Evolutionary conservation across 2,329 filamentous ascomycete species (phyloP).

Genomic region (Alternaria gaisen): DNA sequence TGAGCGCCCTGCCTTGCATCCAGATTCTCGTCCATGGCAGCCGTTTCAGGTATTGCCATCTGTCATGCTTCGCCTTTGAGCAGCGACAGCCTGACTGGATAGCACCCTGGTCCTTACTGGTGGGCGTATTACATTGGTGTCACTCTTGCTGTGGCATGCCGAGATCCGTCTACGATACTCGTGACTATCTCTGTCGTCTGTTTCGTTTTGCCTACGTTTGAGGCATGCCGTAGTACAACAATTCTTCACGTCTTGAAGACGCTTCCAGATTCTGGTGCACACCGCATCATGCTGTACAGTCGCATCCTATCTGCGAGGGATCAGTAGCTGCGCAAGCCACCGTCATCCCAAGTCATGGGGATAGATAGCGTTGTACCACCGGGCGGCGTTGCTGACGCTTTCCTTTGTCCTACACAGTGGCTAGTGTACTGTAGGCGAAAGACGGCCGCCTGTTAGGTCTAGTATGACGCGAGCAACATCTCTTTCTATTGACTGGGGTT

Average conservation of each 20-base stretch:
- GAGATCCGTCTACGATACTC: slow-evolving; percentile 15
- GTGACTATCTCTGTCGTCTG: slow-evolving; percentile 22
- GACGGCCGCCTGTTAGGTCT: slow-evolving; percentile 9
- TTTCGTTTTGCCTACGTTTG: slow-evolving; percentile 18
- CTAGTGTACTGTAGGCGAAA: slow-evolving; percentile 16
- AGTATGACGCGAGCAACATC: slow-evolving; percentile 5
- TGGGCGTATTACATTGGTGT: slow-evolving; percentile 19
- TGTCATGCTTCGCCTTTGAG: slow-evolving; percentile 29
- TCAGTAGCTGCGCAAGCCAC: slow-evolving; percentile 6
- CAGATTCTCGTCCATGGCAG: slow-evolving; percentile 25
- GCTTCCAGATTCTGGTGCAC: slow-evolving; percentile 1
- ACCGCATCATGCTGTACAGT: neutral
- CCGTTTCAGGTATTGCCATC: slow-evolving; percentile 29
- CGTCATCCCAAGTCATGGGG: slow-evolving; percentile 4
- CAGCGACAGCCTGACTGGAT: slow-evolving; percentile 26
- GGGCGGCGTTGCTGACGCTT: slow-evolving; percentile 14
- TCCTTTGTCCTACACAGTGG: slow-evolving; percentile 25
- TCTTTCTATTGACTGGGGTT: slow-evolving; percentile 6
- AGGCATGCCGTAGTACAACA: slow-evolving; percentile 8
- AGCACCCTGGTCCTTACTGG: slow-evolving; percentile 5
- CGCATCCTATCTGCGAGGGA: neutral
- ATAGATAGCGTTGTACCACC: slow-evolving; percentile 10
- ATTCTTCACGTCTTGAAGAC: slow-evolving; percentile 1
- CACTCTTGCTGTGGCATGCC: slow-evolving; percentile 25
- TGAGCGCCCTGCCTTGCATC: slow-evolving; percentile 41